Percentiles rank a stretch among this genome's conserved stretches.
Evolutionary conservation across 2,329 filamentous ascomycete genomes (phyloP).

Genomic region (Coleophoma cylindrospora): DNA sequence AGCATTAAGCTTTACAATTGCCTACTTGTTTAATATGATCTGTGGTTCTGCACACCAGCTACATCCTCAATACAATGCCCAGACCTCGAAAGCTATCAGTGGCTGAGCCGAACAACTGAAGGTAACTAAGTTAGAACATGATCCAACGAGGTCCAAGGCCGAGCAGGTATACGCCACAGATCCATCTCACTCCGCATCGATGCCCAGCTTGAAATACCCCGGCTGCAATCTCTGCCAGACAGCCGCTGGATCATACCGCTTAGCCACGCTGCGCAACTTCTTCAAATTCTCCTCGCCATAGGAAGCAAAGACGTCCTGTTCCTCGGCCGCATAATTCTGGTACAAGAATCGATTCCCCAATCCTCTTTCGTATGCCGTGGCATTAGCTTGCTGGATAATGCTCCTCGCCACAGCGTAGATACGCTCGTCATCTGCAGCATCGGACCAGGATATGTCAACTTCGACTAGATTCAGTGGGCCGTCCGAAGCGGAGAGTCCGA

Average conservation of each 20-base stretch:
- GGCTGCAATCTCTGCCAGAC: constrained; percentile 26
- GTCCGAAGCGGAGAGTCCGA: constrained; percentile 10
- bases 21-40: too few relatives aligned
- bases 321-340: constrained; percentile 32
- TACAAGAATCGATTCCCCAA: constrained; percentile 33
- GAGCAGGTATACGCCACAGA: too few relatives aligned
- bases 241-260: constrained; percentile 21
- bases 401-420: constrained; percentile 23
- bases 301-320: constrained; percentile 28
- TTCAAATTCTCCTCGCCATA: constrained; percentile 30
- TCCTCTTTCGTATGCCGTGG: constrained; percentile 24
- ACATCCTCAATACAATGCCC: too few relatives aligned
- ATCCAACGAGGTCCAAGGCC: too few relatives aligned
- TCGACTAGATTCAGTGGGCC: constrained; percentile 11
- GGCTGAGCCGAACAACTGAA: too few relatives aligned
- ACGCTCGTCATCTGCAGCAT: constrained; percentile 27
- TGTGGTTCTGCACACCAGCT: too few relatives aligned
- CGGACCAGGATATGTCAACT: constrained; percentile 22
- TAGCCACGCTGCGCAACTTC: constrained; percentile 16
- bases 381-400: constrained; percentile 18
- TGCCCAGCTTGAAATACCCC: constrained; percentile 34
- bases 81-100: too few relatives aligned
- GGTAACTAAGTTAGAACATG: too few relatives aligned
- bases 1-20: too few relatives aligned
- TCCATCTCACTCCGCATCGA: too few relatives aligned